Conservation (phyloP, 768 basidiomycete genomes). For the Tulasnella sp. region DNA sequence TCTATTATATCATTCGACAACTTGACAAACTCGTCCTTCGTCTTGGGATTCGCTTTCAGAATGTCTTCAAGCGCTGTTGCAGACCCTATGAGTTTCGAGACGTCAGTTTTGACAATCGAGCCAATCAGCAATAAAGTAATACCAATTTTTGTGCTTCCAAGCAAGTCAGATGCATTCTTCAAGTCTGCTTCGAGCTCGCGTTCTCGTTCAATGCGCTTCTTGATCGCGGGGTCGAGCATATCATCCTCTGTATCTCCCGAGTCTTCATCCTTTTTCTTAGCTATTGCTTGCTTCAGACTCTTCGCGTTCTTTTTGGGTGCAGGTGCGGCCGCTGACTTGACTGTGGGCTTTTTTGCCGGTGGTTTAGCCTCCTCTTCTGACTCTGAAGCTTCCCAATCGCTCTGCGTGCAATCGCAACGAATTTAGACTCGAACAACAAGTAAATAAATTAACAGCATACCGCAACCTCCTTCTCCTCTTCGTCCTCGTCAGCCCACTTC, state of each 20-base stretch:
- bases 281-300: conserved; percentile 86
- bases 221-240: conserved; percentile 76
- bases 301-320: conserved; percentile 91
- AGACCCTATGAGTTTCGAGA: conserved; percentile 51
- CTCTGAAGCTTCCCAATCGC: conserved; percentile 92
- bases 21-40: conserved; percentile 82
- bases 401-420: conserved; percentile 51
- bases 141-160: conserved; percentile 61
- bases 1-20: conserved; percentile 77
- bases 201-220: conserved; percentile 75
- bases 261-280: conserved; percentile 77
- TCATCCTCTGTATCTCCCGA: conserved; percentile 66
- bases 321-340: conserved; percentile 46
- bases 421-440: conserved; percentile 32
- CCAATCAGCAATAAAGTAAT: background rate
- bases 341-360: conserved; percentile 46
- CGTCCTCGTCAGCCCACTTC: conserved; percentile 88
- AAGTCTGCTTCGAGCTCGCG: conserved; percentile 86
- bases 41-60: conserved; percentile 77
- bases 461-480: conserved; percentile 81
- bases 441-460: conserved; percentile 53
- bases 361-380: conserved; percentile 67
- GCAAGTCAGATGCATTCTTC: conserved; percentile 75
- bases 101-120: background rate
- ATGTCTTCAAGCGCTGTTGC: conserved; percentile 60